phyloP scores from a whole-genome alignment of 768 basidiomycete genomes.

The Clitopilus passeckerianus region DNA sequence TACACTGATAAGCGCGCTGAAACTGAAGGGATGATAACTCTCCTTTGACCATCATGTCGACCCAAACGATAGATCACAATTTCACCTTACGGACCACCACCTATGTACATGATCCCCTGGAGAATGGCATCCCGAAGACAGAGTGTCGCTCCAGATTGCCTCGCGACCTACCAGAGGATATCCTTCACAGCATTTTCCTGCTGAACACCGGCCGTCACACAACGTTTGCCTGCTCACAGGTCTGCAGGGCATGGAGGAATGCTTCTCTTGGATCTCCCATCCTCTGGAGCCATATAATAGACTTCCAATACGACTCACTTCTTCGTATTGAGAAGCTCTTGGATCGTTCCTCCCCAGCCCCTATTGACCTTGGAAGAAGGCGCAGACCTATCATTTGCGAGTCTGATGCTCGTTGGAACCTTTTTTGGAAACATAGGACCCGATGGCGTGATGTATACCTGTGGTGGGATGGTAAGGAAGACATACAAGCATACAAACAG shows the following conservation, averaged over 20 bases:
- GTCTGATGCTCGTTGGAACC: no score
- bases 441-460: no score
- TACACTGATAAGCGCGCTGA: no score
- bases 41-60: no score
- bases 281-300: background rate
- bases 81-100: no score
- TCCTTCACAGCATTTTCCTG: background rate
- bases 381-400: background rate
- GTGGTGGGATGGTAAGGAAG: no score
- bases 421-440: no score
- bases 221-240: background rate
- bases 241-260: background rate
- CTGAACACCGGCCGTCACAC: background rate
- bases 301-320: background rate
- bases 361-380: background rate
- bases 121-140: no score
- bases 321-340: background rate
- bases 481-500: background rate
- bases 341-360: background rate
- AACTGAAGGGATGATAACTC: no score
- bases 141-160: no score
- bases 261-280: background rate
- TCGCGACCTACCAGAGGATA: background rate
- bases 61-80: no score
- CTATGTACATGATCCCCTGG: no score